These are phyloP conservation scores for Phialemonium atrogriseum DNA, from an alignment of 2,329 filamentous ascomycete species.

Conservation along the genomic window DNA sequence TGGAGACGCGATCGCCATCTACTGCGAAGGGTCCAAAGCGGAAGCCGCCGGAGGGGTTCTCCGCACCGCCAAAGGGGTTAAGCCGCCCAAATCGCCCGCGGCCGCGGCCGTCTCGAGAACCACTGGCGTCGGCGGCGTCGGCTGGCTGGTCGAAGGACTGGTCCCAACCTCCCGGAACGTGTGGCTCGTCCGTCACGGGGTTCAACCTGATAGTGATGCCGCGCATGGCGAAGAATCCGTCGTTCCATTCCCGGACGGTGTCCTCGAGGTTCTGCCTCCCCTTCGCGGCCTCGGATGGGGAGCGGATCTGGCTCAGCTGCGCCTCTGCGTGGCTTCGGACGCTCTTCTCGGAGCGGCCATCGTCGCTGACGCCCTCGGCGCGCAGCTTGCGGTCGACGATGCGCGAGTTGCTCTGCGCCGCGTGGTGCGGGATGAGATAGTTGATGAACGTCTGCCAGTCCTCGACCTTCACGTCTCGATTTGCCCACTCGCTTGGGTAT, in stretches of 20 bases:
- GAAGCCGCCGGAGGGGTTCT: conserved; percentile 15
- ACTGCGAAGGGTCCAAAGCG: conserved; percentile 31
- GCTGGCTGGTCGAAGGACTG: conserved; percentile 17
- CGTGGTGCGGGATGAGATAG: conserved; percentile 43
- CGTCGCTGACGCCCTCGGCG: conserved; percentile 25
- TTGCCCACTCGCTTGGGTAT: conserved; percentile 27
- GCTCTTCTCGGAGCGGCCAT: conserved; percentile 14
- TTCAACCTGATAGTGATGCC: conserved; percentile 33
- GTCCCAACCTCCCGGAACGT: conserved; percentile 25
- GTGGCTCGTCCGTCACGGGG: conserved; percentile 9
- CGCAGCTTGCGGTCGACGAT: conserved; percentile 41
- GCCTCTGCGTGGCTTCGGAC: conserved; percentile 28
- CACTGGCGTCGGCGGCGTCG: too few relatives aligned
- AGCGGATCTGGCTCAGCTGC: conserved; percentile 29
- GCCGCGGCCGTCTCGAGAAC: background rate
- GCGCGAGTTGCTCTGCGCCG: conserved; percentile 32
- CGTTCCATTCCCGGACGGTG: conserved; percentile 47
- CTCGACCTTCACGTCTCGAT: conserved; percentile 36
- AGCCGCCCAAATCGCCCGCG: conserved; percentile 7
- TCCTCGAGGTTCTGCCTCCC: conserved; percentile 24
- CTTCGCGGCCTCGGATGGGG: conserved; percentile 15
- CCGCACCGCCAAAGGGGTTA: conserved; percentile 11
- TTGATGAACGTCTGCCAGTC: conserved; percentile 55
- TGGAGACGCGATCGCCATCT: conserved; percentile 32
- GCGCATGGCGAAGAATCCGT: conserved; percentile 44